phyloP scores from a whole-genome alignment of 2,329 filamentous ascomycete species.

The Botryotinia narcissicola region DNA sequence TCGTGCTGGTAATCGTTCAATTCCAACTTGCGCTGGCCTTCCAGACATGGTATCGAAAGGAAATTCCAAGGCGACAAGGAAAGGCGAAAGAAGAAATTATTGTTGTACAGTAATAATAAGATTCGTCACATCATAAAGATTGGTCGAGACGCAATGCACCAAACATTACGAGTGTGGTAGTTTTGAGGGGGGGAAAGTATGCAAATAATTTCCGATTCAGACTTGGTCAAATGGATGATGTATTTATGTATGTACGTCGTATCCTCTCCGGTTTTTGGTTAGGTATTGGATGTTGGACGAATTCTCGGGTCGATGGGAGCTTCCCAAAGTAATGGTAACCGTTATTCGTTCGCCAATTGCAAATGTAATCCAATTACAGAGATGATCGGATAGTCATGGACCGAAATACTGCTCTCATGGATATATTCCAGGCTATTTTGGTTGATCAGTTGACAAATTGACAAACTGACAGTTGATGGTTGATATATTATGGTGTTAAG shows the following conservation, averaged over 20 bases:
- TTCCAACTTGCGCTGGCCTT: constrained; percentile 38
- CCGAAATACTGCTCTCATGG: background rate
- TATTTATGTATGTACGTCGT: background rate
- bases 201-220: constrained; percentile 7
- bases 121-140: constrained; percentile 35
- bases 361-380: constrained; percentile 14
- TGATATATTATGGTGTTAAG: background rate
- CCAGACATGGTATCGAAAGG: constrained; percentile 33
- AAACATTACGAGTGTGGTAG: constrained; percentile 24
- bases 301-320: constrained; percentile 7
- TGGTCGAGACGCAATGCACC: constrained; percentile 27
- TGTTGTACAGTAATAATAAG: constrained; percentile 23
- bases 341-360: constrained; percentile 19
- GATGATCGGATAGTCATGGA: constrained; percentile 4
- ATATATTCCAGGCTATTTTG: background rate
- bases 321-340: constrained; percentile 8
- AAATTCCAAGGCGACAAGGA: background rate
- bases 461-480: background rate
- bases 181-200: background rate
- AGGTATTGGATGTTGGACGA: background rate
- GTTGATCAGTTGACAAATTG: constrained; percentile 8
- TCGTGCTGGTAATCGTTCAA: constrained; percentile 38
- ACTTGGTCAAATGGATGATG: background rate
- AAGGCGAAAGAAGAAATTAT: constrained; percentile 20
- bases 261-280: background rate